Percentiles rank a stretch among this genome's conserved stretches.
phyloP scores from a whole-genome alignment of 257 asterid species.

The Fraxinus pennsylvanica region DNA sequence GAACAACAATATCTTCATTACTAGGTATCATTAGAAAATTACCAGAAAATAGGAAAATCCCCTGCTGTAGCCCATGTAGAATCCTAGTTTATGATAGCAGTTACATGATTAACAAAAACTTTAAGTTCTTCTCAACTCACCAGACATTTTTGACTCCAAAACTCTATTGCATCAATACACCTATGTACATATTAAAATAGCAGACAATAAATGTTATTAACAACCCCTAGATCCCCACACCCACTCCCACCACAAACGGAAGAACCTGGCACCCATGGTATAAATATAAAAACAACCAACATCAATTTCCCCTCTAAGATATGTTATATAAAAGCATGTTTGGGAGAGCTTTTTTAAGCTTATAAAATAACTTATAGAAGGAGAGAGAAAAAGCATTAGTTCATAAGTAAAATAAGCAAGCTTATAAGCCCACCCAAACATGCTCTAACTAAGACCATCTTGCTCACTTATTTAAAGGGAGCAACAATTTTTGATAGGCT shows the following conservation, averaged over 20 bases:
- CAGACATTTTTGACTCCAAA: not conserved
- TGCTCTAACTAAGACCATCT: not conserved
- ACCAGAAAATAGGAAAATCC: not conserved
- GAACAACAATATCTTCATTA: not conserved
- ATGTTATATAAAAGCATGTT: not conserved
- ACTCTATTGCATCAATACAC: not conserved
- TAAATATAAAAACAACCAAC: not conserved
- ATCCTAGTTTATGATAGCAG: not conserved
- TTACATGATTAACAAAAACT: not conserved
- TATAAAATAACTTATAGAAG: not conserved
- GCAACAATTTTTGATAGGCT: not conserved
- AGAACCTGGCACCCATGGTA: not conserved
- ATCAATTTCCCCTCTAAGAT: not conserved
- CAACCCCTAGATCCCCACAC: not conserved
- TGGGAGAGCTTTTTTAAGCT: not conserved
- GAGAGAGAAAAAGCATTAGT: not conserved
- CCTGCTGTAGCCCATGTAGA: not conserved
- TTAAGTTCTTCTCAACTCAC: not conserved
- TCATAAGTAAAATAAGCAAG: not conserved
- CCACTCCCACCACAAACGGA: not conserved
- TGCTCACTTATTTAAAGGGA: not conserved
- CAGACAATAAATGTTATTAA: not conserved
- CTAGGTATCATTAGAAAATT: not conserved
- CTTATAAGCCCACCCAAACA: not conserved
- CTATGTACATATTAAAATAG: not conserved